These are phyloP conservation scores for Malassezia dermatis DNA, from an alignment of 1,284 basidiomycete genomes.

Conservation along the genomic window DNA sequence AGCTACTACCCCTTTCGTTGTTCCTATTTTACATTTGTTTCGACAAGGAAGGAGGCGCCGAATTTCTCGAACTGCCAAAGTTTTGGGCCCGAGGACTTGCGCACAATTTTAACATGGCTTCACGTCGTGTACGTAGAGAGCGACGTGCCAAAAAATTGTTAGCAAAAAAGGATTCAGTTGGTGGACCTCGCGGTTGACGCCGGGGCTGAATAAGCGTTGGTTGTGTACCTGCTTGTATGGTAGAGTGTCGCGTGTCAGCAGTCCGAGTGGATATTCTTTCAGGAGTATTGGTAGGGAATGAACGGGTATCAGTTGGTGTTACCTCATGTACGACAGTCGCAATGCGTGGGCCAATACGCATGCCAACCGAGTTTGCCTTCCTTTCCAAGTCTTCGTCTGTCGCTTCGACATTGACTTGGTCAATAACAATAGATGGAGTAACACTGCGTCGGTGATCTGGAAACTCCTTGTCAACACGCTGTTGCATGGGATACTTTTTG, in stretches of 20 bases:
- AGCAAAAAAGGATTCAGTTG: constrained; percentile 16
- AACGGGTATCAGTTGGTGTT: not conserved
- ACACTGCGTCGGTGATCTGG: not conserved
- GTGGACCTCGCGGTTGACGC: constrained; percentile 15
- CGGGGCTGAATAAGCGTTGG: constrained; percentile 10
- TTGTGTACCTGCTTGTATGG: not conserved
- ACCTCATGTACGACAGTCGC: constrained; percentile 3
- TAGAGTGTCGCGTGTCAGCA: not conserved
- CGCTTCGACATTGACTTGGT: not conserved
- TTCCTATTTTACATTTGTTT: not conserved
- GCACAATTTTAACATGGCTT: constrained; percentile 17
- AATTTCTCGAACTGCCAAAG: not conserved
- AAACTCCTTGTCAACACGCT: not conserved
- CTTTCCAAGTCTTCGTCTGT: not conserved
- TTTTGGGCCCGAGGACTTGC: constrained; percentile 12
- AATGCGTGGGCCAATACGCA: constrained; percentile 13
- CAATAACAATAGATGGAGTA: constrained; percentile 16
- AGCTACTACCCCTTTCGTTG: too few relatives aligned
- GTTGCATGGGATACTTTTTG: not conserved
- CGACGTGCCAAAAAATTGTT: constrained; percentile 17
- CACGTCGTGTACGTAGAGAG: constrained; percentile 15
- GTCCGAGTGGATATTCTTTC: not conserved
- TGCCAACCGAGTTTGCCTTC: constrained; percentile 11
- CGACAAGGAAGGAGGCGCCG: not conserved
- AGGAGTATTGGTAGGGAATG: not conserved